Percentiles rank a stretch among this genome's conserved stretches.
phyloP scores from a whole-genome alignment of 495 filamentous ascomycete genomes.

The Podospora australis region DNA sequence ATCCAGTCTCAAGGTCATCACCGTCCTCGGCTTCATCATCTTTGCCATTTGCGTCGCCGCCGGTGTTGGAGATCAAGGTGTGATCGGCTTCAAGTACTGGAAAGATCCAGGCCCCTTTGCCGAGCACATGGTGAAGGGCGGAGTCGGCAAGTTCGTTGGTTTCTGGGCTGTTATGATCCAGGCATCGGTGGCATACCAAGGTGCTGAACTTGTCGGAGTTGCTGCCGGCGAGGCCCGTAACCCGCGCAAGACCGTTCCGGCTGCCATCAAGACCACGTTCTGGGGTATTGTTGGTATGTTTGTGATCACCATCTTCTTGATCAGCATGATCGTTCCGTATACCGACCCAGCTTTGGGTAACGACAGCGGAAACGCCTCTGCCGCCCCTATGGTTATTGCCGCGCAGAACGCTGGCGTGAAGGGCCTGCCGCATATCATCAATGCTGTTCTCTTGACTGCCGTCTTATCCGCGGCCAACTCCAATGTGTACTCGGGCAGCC shows the following conservation, averaged over 20 bases:
- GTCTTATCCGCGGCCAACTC: conserved; percentile 52
- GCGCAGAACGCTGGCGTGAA: conserved; percentile 57
- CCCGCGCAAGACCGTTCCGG: conserved; percentile 51
- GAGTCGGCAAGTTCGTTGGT: conserved; percentile 39
- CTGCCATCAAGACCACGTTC: conserved; percentile 47
- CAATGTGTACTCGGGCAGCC: conserved; percentile 55
- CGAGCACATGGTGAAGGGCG: conserved; percentile 39
- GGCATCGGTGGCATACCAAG: conserved; percentile 43
- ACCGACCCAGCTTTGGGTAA: conserved; percentile 44
- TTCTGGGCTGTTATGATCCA: conserved; percentile 43
- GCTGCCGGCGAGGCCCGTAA: conserved; percentile 61
- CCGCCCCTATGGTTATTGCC: conserved; percentile 67
- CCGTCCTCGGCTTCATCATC: conserved; percentile 62
- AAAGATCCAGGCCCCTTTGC: conserved; percentile 62
- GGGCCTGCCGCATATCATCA: conserved; percentile 64
- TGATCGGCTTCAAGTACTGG: conserved; percentile 70
- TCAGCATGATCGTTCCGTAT: conserved; percentile 59
- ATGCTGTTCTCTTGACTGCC: conserved; percentile 60
- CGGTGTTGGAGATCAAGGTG: conserved; percentile 58
- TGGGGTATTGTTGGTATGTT: conserved; percentile 63
- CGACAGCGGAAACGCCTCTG: conserved; percentile 45
- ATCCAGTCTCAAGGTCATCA: conserved; percentile 68
- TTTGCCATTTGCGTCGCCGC: conserved; percentile 61
- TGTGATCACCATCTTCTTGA: conserved; percentile 57
- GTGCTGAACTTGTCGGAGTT: conserved; percentile 58